phyloP scores from a whole-genome alignment of 2,329 filamentous ascomycete species.

The Seiridium unicorne region DNA sequence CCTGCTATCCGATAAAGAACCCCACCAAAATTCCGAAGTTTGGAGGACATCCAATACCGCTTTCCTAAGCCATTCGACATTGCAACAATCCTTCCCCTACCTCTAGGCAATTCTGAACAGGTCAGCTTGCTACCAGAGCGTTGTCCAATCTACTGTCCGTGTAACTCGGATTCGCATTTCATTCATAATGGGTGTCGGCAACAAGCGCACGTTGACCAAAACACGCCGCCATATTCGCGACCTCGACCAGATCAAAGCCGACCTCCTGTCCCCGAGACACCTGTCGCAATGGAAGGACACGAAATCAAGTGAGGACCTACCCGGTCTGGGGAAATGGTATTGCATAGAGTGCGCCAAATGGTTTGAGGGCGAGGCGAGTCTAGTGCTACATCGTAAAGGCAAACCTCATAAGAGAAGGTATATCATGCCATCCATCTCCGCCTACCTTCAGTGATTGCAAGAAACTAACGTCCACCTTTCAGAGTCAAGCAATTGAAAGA shows the following conservation, averaged over 20 bases:
- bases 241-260: conserved; percentile 86
- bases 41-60: no score
- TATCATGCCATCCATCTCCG: conserved; percentile 13
- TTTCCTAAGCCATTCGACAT: no score
- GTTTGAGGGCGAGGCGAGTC: conserved; percentile 82
- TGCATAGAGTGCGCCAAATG: conserved; percentile 94
- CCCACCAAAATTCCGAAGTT: background rate
- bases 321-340: conserved; percentile 81
- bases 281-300: conserved; percentile 74
- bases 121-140: background rate
- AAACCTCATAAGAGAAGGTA: conserved; percentile 94
- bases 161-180: no score
- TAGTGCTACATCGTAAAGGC: conserved; percentile 74
- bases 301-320: conserved; percentile 82
- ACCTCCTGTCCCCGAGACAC: conserved; percentile 76
- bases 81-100: no score
- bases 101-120: background rate
- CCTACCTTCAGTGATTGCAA: background rate
- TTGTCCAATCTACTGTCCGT: no score
- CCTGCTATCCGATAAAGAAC: background rate
- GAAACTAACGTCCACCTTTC: background rate
- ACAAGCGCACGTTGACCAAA: conserved; percentile 68
- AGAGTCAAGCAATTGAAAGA: conserved; percentile 82
- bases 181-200: conserved; percentile 64
- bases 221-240: conserved; percentile 76